phyloP scores from a whole-genome alignment of 1,284 basidiomycete species.

The Ceratobasidium sp. region DNA sequence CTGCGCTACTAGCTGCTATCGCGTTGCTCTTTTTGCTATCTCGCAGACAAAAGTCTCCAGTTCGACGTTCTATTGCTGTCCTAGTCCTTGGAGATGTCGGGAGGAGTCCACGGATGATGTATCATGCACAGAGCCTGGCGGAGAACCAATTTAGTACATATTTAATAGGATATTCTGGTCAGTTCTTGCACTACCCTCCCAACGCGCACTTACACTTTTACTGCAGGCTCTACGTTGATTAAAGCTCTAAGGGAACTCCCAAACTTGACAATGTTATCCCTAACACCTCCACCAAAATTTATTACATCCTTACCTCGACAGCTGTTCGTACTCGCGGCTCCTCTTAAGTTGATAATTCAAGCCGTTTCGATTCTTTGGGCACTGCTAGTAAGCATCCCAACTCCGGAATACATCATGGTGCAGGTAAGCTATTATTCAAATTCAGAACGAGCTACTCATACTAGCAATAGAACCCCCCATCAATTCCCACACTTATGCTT shows the following conservation, averaged over 20 bases:
- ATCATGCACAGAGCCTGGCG: constrained; percentile 93
- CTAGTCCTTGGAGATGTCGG: constrained; percentile 97
- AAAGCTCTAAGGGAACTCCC: constrained; percentile 28
- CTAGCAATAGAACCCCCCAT: constrained; percentile 87
- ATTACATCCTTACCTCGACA: constrained; percentile 64
- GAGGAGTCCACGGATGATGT: constrained; percentile 97
- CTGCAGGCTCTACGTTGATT: constrained; percentile 26
- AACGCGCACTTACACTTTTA: neutral
- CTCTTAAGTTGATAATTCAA: constrained; percentile 83
- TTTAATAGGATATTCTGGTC: constrained; percentile 89
- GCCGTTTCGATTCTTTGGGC: constrained; percentile 69
- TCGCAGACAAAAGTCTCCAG: constrained; percentile 53
- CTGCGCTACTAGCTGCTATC: too few relatives aligned
- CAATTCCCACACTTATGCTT: constrained; percentile 90
- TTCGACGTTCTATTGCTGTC: constrained; percentile 78
- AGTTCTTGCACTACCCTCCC: constrained; percentile 45
- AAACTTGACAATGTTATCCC: constrained; percentile 32
- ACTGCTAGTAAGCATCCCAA: constrained; percentile 69
- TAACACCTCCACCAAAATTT: constrained; percentile 61
- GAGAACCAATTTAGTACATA: constrained; percentile 82
- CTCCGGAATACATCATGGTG: constrained; percentile 88
- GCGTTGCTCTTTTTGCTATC: neutral
- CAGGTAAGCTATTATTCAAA: constrained; percentile 65
- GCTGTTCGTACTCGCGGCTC: constrained; percentile 79
- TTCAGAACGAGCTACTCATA: neutral